Evolutionary conservation across 352 stramenopile species (phyloP).

Genomic region (Globisporangium middletonii): DNA sequence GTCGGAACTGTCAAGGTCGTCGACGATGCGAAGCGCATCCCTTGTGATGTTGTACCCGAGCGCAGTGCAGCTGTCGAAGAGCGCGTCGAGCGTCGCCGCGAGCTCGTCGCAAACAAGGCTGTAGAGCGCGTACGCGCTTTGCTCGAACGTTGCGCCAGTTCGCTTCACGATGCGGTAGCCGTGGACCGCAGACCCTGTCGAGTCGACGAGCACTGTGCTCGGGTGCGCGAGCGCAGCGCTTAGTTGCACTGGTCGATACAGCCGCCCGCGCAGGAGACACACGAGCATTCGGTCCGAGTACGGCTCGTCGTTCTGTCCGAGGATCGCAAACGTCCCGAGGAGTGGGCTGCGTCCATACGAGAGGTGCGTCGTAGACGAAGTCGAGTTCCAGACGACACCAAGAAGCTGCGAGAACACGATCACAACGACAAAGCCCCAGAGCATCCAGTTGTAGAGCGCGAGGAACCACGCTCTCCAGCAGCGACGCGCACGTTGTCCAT

Average conservation of each 20-base stretch:
- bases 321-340: slow-evolving; percentile 13
- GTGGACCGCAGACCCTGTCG: no score
- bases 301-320: slow-evolving; percentile 33
- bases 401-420: slow-evolving; percentile 11
- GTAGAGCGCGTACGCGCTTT: background rate
- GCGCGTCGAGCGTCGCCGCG: slow-evolving; percentile 12
- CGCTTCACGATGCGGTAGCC: no score
- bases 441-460: slow-evolving; percentile 10
- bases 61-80: slow-evolving; percentile 10
- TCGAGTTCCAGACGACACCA: slow-evolving; percentile 10
- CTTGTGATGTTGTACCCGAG: slow-evolving; percentile 24
- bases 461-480: background rate
- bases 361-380: background rate
- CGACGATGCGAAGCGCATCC: slow-evolving; percentile 13
- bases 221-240: background rate
- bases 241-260: slow-evolving; percentile 23
- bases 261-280: slow-evolving; percentile 19
- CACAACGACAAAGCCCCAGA: slow-evolving; percentile 3
- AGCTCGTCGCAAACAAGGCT: slow-evolving; percentile 12
- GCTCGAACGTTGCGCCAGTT: no score
- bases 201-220: no score
- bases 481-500: no score
- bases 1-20: slow-evolving; percentile 10
- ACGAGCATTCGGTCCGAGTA: slow-evolving; percentile 33
- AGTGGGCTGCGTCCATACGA: slow-evolving; percentile 13